phyloP scores from a whole-genome alignment of 1,139 yeast genomes.

The Nakaseomyces delphensis region DNA sequence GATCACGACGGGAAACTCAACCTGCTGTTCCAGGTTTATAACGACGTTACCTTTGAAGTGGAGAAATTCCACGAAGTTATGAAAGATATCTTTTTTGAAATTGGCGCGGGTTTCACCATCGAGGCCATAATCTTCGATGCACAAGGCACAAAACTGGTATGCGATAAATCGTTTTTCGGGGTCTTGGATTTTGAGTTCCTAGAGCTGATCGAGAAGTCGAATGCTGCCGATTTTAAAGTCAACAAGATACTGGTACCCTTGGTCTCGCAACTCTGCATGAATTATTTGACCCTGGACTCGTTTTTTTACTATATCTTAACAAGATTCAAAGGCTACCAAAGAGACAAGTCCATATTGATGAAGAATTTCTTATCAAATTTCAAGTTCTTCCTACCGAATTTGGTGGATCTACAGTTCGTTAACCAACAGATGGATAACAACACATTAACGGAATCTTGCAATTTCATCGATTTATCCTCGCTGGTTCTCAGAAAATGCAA shows the following conservation, averaged over 20 bases:
- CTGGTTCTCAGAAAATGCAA: slow-evolving; percentile 15
- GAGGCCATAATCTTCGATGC: slow-evolving; percentile 1
- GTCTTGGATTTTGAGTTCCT: slow-evolving; percentile 13
- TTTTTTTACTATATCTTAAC: slow-evolving; percentile 14
- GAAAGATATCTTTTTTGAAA: neutral
- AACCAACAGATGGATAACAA: slow-evolving; percentile 7
- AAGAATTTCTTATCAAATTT: slow-evolving; percentile 11
- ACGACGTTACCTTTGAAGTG: neutral
- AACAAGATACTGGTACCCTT: slow-evolving; percentile 13
- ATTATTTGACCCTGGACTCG: slow-evolving; percentile 18
- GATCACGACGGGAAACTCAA: neutral
- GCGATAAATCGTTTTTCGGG: slow-evolving; percentile 16
- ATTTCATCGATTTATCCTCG: slow-evolving; percentile 22
- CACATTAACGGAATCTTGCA: slow-evolving; percentile 15
- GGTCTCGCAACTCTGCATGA: slow-evolving; percentile 11
- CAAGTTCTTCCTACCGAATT: slow-evolving; percentile 12
- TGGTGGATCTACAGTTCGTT: slow-evolving; percentile 13
- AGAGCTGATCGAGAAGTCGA: slow-evolving; percentile 5
- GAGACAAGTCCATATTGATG: slow-evolving; percentile 10
- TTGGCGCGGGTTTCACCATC: neutral
- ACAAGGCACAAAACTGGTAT: neutral
- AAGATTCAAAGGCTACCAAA: slow-evolving; percentile 6
- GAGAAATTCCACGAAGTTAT: neutral
- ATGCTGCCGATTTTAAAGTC: slow-evolving; percentile 3
- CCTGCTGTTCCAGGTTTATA: neutral